These are phyloP conservation scores for Smittium culicis DNA, from an alignment of 371 early-diverging fungal species.

Conservation along the genomic window DNA sequence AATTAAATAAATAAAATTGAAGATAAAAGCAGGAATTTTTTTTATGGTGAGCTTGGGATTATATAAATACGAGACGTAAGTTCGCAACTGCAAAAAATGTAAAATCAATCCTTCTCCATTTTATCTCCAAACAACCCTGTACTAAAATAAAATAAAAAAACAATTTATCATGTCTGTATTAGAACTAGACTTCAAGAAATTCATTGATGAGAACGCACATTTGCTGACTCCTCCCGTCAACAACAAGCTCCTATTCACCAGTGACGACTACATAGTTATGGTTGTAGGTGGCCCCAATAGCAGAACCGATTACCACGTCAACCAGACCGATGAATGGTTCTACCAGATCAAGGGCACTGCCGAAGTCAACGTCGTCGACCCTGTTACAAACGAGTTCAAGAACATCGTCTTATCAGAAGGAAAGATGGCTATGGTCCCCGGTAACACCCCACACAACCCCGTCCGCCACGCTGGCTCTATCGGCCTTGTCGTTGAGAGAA, in stretches of 20 bases:
- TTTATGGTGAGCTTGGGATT: no score
- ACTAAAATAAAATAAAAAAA: no score
- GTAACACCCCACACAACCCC: conserved; percentile 84
- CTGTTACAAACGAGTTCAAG: conserved; percentile 47
- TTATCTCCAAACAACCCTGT: no score
- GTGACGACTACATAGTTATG: conserved; percentile 75
- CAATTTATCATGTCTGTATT: conserved; percentile 20
- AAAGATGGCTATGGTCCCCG: conserved; percentile 89
- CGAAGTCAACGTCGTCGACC: conserved; percentile 69
- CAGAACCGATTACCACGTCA: conserved; percentile 87
- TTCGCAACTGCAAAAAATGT: no score
- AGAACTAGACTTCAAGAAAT: conserved; percentile 77
- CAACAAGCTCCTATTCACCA: conserved; percentile 73
- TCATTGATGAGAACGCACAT: conserved; percentile 69
- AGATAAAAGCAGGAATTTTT: no score
- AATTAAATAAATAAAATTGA: no score
- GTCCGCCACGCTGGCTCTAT: conserved; percentile 78
- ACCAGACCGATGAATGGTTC: conserved; percentile 96
- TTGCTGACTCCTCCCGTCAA: conserved; percentile 86
- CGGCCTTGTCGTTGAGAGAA: conserved; percentile 87
- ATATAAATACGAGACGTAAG: no score
- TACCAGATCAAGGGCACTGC: conserved; percentile 85
- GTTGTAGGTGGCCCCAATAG: conserved; percentile 72
- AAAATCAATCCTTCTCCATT: no score
- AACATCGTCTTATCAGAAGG: conserved; percentile 80